Conservation (phyloP, 2,329 filamentous ascomycete genomes). For the Epichloe sp. region DNA sequence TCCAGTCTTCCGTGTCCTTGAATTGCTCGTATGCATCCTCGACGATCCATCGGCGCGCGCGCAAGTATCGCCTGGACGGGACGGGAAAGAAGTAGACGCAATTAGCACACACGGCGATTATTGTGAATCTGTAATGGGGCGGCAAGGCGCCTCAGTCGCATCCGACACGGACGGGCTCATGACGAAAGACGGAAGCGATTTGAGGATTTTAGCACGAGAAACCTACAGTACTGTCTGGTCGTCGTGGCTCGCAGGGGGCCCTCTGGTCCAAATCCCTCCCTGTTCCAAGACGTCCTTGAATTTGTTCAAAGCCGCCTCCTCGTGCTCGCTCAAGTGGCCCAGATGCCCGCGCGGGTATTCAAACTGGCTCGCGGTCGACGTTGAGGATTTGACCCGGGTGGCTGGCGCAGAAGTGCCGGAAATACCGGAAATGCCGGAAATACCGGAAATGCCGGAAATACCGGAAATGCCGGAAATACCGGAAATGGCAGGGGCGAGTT, state of each 20-base stretch:
- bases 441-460: slow-evolving; percentile 6
- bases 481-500: slow-evolving; percentile 9
- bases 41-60: slow-evolving; percentile 69
- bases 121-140: too few species aligned
- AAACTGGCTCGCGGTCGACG: slow-evolving; percentile 22
- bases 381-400: slow-evolving; percentile 16
- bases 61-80: slow-evolving; percentile 60
- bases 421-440: slow-evolving; percentile 6
- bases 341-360: slow-evolving; percentile 68
- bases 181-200: background rate
- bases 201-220: background rate
- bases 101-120: background rate
- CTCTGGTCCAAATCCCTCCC: slow-evolving; percentile 48
- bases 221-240: slow-evolving; percentile 59
- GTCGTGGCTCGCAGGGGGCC: slow-evolving; percentile 51
- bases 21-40: slow-evolving; percentile 73
- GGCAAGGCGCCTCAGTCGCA: too few species aligned
- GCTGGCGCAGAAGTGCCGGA: slow-evolving; percentile 10
- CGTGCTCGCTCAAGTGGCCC: slow-evolving; percentile 57
- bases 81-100: slow-evolving; percentile 3
- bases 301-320: slow-evolving; percentile 51
- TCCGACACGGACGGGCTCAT: background rate
- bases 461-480: slow-evolving; percentile 6
- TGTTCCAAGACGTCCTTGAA: slow-evolving; percentile 61
- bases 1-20: slow-evolving; percentile 79